Conservation (phyloP, 139 green algal species). For the Spirogloea muscicola region DNA sequence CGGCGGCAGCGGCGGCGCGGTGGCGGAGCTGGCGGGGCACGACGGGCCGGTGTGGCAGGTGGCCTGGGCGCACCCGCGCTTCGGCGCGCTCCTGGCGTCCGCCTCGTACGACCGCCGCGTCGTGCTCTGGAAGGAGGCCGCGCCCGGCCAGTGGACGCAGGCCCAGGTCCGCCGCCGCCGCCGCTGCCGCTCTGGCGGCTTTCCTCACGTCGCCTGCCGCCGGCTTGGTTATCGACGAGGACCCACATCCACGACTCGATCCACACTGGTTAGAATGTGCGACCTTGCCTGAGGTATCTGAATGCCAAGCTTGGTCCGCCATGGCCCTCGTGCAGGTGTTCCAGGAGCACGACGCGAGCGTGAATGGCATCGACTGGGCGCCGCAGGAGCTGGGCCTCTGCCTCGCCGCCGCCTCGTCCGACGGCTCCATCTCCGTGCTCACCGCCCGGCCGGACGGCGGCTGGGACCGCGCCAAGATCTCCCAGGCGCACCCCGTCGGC, state of each 20-base stretch:
- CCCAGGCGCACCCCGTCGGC: constrained; percentile 73
- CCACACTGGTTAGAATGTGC: too few relatives aligned
- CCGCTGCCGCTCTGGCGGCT: too few relatives aligned
- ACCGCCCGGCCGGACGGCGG: constrained; percentile 24
- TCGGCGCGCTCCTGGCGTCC: constrained; percentile 84
- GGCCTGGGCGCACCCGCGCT: constrained; percentile 92
- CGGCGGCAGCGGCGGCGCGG: too few relatives aligned
- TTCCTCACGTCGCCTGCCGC: too few relatives aligned
- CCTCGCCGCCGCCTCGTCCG: constrained; percentile 83
- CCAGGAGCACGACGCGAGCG: constrained; percentile 64
- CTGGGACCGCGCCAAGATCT: constrained; percentile 45
- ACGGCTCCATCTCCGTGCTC: constrained; percentile 79
- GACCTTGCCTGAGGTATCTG: too few relatives aligned
- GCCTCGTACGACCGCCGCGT: constrained; percentile 88
- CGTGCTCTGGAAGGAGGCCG: constrained; percentile 91
- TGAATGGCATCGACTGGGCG: constrained; percentile 91
- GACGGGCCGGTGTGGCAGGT: constrained; percentile 88
- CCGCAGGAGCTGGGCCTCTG: constrained; percentile 86
- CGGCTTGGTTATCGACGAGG: too few relatives aligned
- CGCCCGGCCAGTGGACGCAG: too few relatives aligned
- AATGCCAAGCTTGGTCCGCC: constrained; percentile 2
- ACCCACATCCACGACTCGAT: too few relatives aligned
- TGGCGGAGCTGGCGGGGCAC: too few relatives aligned
- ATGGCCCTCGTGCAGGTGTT: constrained; percentile 24
- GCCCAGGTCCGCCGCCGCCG: too few relatives aligned